Evolutionary conservation across 352 stramenopile genomes (phyloP).

Genomic region (Phytopythium vexans): DNA sequence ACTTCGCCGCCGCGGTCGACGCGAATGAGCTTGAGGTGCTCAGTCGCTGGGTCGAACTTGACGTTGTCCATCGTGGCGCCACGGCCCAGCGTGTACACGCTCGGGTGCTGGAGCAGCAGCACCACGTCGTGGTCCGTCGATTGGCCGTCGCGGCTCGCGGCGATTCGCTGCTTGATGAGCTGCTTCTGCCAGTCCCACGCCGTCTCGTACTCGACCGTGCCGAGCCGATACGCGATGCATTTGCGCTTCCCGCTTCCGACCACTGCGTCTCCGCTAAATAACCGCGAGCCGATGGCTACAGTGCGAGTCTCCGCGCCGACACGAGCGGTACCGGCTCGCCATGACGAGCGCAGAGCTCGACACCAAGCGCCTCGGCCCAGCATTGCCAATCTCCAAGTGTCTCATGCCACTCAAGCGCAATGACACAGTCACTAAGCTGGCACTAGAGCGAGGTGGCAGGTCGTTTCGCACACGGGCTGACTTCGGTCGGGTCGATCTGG

Average conservation of each 20-base stretch:
- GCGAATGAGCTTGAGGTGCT: constrained; percentile 89
- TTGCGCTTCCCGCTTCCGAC: constrained; percentile 34
- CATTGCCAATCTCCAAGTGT: too few species aligned
- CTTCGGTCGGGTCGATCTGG: too few species aligned
- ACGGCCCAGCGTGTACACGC: constrained; percentile 96
- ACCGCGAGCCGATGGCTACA: too few species aligned
- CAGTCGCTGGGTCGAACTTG: constrained; percentile 64
- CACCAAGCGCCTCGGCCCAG: too few species aligned
- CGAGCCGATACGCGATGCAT: constrained; percentile 68
- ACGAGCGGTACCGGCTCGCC: too few species aligned
- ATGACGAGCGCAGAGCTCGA: too few species aligned
- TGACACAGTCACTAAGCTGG: not conserved
- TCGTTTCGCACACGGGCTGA: too few species aligned
- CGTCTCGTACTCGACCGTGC: constrained; percentile 76
- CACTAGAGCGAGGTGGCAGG: too few species aligned
- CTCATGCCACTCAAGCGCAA: not conserved
- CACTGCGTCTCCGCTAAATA: too few species aligned
- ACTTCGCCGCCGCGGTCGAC: constrained; percentile 99
- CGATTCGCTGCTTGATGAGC: constrained; percentile 78
- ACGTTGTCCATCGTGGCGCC: constrained; percentile 91
- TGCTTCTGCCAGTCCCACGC: constrained; percentile 88
- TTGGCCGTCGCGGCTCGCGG: constrained; percentile 34
- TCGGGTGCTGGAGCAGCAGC: constrained; percentile 80
- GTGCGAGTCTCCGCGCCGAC: too few species aligned
- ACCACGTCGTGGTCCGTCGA: constrained; percentile 52